Evolutionary conservation across 257 asterid genomes (phyloP), one percentile per base, ranked within the genome.

Genomic region (Eustoma russellianum): DNA sequence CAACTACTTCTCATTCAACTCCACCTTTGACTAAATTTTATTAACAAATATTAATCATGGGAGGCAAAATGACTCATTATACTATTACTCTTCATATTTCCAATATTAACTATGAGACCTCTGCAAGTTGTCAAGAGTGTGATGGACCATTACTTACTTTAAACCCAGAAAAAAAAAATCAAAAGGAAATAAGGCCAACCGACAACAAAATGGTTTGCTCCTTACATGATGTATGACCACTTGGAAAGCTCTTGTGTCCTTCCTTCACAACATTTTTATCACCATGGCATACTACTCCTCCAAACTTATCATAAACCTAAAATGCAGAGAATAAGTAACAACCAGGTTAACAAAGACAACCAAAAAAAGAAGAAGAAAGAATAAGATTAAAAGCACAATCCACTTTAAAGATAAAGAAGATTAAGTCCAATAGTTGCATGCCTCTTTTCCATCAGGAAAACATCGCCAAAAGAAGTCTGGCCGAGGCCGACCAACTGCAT

Each of bases 381-480:
- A n/a, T n/a, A n/a, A 52, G 48, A 61, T 45, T 45, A 52, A 33
- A 41, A 49, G 15, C 17, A 63, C 33, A 16, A 12, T 51, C 7
- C 41, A 11, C n/a, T 15, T 48, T 33, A 28, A 8, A 13, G 19
- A 34, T 38, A 41, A 51, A 50, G 53, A 62, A 19, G 54, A 49
- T 38, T 16, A 50, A 55, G 28, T 57, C 53, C 57, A 30, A 63
- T 54, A 51, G 60, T 57, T 63, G 49, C 93, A 59, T 64, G 80
- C 97, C 57, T 82, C 97, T 55, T 65, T 76, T 52, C 97, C 97
- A 77, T 84, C 93, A 11, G 97, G 97, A 70, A 85, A 88, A 77
- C 97, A 88, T 59, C 95, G 80, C 97, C 97, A 88, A 53, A 88
- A 88, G 79, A 84, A 88, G 74, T 84, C 83, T n/a, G 97, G 97